Evolutionary conservation across 1,284 basidiomycete species (phyloP).

Genomic region (Ganoderma multipileum): DNA sequence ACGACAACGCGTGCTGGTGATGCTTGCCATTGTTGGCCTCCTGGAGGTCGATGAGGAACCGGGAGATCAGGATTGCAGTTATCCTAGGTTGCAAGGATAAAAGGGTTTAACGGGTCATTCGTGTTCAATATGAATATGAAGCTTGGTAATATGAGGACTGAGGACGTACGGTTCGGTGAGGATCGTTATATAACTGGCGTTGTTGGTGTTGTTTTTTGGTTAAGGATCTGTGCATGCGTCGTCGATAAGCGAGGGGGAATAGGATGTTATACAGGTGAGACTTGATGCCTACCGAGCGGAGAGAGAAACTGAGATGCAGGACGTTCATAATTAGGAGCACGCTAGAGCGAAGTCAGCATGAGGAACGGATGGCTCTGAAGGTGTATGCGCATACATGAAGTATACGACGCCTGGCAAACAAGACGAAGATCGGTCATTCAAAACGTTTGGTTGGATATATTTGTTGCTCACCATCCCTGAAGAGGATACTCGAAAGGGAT

Average conservation of each 20-base stretch:
- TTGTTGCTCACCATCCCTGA: conserved; percentile 11
- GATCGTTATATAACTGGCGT: conserved; percentile 11
- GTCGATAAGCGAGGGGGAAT: too few relatives aligned
- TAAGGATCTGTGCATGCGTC: background rate
- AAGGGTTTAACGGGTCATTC: too few relatives aligned
- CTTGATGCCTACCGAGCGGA: conserved; percentile 4
- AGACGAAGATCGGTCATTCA: too few relatives aligned
- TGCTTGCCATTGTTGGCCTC: conserved; percentile 7
- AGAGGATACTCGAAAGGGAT: conserved; percentile 6
- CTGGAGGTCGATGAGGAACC: conserved; percentile 18
- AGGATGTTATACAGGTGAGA: background rate
- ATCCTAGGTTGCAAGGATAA: background rate
- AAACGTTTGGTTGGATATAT: background rate
- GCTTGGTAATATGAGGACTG: background rate
- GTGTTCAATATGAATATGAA: background rate
- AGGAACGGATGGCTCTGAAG: background rate
- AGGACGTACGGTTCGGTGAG: conserved; percentile 10
- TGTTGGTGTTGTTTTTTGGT: background rate
- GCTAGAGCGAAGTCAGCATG: background rate
- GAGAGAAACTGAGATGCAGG: conserved; percentile 15
- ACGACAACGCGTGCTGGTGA: conserved; percentile 6
- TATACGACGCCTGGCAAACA: conserved; percentile 1
- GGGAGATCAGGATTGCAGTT: conserved; percentile 15
- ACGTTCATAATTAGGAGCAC: conserved; percentile 8
- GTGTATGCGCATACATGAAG: conserved; percentile 9